A percentile compares a stretch with the other conserved stretches of the same genome.
Evolutionary conservation across 1,284 basidiomycete genomes (phyloP).

Genomic region (Pseudozyma tsukubaensis): DNA sequence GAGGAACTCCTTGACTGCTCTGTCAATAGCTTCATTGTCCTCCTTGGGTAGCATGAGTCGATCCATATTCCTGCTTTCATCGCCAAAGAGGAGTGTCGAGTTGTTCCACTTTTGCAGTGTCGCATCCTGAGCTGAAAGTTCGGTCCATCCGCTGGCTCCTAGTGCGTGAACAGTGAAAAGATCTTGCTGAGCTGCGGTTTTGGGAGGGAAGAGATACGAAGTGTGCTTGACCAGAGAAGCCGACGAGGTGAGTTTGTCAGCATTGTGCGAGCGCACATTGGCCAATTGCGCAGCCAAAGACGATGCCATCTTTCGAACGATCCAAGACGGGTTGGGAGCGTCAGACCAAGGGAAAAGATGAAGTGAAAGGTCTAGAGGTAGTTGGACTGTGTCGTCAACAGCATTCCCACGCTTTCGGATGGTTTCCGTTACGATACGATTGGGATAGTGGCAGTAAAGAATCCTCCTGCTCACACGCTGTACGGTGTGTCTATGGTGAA

Average conservation of each 20-base stretch:
- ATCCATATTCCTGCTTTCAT: slow-evolving; percentile 80
- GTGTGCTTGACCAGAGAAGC: slow-evolving; percentile 73
- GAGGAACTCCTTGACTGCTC: slow-evolving; percentile 76
- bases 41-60: slow-evolving; percentile 81
- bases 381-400: slow-evolving; percentile 3
- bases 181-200: slow-evolving; percentile 67
- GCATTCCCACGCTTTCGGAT: slow-evolving; percentile 21
- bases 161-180: slow-evolving; percentile 87
- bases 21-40: slow-evolving; percentile 76
- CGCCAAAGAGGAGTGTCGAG: slow-evolving; percentile 84
- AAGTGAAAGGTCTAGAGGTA: neutral
- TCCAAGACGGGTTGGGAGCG: neutral
- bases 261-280: slow-evolving; percentile 82
- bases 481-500: neutral
- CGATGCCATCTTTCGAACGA: slow-evolving; percentile 74
- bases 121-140: slow-evolving; percentile 71
- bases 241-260: slow-evolving; percentile 78
- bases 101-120: slow-evolving; percentile 48
- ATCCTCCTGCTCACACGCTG: neutral
- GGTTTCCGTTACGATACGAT: neutral
- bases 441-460: neutral
- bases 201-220: slow-evolving; percentile 80
- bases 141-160: slow-evolving; percentile 80
- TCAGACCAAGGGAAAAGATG: neutral
- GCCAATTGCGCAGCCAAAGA: slow-evolving; percentile 87